Evolutionary conservation across 192 early-diverging fungal species (phyloP).

Genomic region (Cladochytrium replicatum): DNA sequence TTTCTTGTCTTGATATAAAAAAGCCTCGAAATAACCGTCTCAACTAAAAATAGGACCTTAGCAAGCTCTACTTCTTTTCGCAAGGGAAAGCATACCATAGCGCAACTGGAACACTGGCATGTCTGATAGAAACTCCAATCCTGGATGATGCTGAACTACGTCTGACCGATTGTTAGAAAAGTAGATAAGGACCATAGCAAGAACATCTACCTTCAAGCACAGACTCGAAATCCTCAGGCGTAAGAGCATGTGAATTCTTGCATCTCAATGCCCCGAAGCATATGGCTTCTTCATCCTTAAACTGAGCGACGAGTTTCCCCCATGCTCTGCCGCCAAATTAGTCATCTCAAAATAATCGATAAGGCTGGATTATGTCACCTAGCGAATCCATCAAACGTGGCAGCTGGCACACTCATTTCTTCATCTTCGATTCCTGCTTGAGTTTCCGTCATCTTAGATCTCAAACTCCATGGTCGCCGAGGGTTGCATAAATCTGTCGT

Average conservation of each 20-base stretch:
- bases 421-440: too few relatives aligned
- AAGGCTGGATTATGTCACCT: not conserved
- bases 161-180: too few relatives aligned
- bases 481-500: too few relatives aligned
- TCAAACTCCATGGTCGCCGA: too few relatives aligned
- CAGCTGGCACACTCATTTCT: not conserved
- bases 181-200: too few relatives aligned
- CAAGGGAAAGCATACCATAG: conserved; percentile 47
- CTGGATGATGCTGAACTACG: conserved; percentile 76
- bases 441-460: too few relatives aligned
- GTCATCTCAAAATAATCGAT: not conserved
- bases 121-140: conserved; percentile 70
- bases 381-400: not conserved
- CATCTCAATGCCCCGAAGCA: conserved; percentile 13
- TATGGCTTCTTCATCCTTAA: conserved; percentile 15
- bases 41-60: conserved; percentile 41
- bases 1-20: conserved; percentile 66
- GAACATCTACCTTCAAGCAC: conserved; percentile 68
- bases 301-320: conserved; percentile 1
- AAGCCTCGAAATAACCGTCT: conserved; percentile 81
- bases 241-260: conserved; percentile 21
- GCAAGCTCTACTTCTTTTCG: too few relatives aligned
- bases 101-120: conserved; percentile 75
- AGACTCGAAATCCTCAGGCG: conserved; percentile 55
- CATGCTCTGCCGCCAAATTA: conserved; percentile 5